A percentile compares a stretch with the other conserved stretches of the same genome.
phyloP scores from a whole-genome alignment of 2,329 filamentous ascomycete genomes.

The Colletotrichum gloeosporioides region DNA sequence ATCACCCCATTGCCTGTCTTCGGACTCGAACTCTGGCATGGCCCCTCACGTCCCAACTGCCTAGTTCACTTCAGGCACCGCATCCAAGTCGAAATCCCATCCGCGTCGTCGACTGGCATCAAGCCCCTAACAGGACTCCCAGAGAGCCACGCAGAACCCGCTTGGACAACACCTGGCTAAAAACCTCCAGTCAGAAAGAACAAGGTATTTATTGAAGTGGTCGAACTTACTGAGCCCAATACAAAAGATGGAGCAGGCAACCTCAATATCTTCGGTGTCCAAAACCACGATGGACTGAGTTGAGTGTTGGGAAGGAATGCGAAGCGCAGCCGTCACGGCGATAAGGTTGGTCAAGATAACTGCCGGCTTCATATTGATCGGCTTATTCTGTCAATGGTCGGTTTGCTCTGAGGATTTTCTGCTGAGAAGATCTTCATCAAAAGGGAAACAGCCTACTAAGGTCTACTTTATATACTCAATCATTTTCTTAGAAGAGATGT shows the following conservation, averaged over 20 bases:
- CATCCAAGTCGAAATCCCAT: not conserved
- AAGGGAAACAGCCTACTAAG: not conserved
- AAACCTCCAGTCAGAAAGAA: not conserved
- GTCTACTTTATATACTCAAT: not conserved
- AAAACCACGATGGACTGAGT: not conserved
- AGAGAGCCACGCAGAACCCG: not conserved
- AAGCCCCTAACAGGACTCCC: not conserved
- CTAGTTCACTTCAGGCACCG: not conserved
- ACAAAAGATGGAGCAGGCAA: not conserved
- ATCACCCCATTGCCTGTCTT: not conserved
- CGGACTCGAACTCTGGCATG: not conserved
- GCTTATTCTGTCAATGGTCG: accelerated
- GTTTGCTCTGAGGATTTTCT: accelerated
- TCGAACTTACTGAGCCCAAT: not conserved
- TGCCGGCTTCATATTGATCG: not conserved
- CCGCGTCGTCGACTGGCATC: not conserved
- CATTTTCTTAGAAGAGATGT: not conserved
- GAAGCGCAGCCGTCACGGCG: not conserved
- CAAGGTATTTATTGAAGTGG: not conserved
- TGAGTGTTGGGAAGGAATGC: not conserved
- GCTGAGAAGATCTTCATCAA: not conserved
- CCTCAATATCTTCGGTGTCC: not conserved
- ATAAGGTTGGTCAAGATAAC: not conserved
- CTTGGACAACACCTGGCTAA: not conserved
- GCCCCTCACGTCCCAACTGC: not conserved